Evolutionary conservation across 192 early-diverging fungal species (phyloP), one percentile per base, ranked within the genome.

Genomic region (Phycomyces nitens): DNA sequence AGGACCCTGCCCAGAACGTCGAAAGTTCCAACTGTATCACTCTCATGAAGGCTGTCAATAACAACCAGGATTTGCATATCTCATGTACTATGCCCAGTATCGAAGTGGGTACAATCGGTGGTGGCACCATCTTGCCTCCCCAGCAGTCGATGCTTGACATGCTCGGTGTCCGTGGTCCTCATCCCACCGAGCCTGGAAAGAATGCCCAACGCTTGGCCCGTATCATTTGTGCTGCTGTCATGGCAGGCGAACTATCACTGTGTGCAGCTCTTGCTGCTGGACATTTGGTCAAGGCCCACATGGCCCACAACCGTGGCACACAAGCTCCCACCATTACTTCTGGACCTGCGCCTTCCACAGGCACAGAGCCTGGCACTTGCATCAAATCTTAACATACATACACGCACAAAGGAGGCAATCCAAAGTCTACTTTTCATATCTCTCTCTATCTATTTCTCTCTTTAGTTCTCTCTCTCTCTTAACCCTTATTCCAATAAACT

Each of bases 1-100:
- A 97, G 79, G 94, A 97, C 60, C 94, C 94, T 11, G 94, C 94
- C 16, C 94, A 97, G 74, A 97, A 95, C 62, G 94, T 97, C 20
- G 94, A 97, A 70, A 89, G 86, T 43, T 93, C 92, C 7, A 89
- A 86, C 58, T 97, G 94, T 73, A 94, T 97, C 50, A 97, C 94
- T 1, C 61, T 97, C 67, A 97, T 97, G 94, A 90, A 93, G 76
- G 82, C 89, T 40, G 75, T 88, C 44, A 92, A 94, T 66, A 70
- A 82, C 40, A 88, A 86, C 14, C 69, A 78, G 39, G 92, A 95
- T 62, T 78, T 97, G 56, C 88, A 88, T 62, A 90, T 97, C 58
- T 92, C 89, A 18, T 92, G 91, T 68, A 92, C 87, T 0, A 97
- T 97, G 94, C 94, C 94, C 1, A 88, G 89, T 57, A 89, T 97